phyloP scores from a whole-genome alignment of 352 stramenopile genomes.

The Phytophthora lateralis region DNA sequence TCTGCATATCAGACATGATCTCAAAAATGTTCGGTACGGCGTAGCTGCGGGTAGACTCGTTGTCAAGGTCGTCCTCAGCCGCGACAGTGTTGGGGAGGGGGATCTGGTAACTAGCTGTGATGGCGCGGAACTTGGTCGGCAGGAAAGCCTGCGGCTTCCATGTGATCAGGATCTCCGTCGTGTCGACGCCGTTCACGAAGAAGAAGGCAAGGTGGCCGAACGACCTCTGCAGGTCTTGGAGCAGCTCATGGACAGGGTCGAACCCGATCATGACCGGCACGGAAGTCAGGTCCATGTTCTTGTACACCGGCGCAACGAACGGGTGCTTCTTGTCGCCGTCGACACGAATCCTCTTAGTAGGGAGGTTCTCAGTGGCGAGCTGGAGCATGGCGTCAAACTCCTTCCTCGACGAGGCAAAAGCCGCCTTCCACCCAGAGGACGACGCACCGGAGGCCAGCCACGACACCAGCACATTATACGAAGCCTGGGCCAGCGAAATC shows the following conservation, averaged over 20 bases:
- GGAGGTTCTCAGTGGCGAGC: conserved; percentile 58
- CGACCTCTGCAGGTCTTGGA: conserved; percentile 55
- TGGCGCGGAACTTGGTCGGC: conserved; percentile 81
- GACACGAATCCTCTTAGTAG: conserved; percentile 62
- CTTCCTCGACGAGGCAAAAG: conserved; percentile 53
- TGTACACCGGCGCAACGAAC: conserved; percentile 80
- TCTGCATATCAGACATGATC: conserved; percentile 77
- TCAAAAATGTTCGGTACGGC: conserved; percentile 82
- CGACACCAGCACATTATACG: conserved; percentile 56
- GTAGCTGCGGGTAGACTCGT: conserved; percentile 38
- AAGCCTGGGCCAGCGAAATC: conserved; percentile 60
- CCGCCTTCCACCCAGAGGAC: conserved; percentile 64
- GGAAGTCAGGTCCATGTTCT: conserved; percentile 81
- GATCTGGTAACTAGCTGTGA: conserved; percentile 65
- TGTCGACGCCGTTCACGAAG: conserved; percentile 76
- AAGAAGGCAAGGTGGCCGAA: conserved; percentile 81
- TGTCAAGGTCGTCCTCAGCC: conserved; percentile 30
- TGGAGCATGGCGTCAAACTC: conserved; percentile 74
- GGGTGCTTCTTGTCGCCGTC: conserved; percentile 62
- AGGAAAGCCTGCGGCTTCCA: conserved; percentile 86
- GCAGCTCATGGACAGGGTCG: conserved; percentile 70
- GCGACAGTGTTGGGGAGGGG: conserved; percentile 45
- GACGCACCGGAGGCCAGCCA: conserved; percentile 67
- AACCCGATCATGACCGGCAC: conserved; percentile 77
- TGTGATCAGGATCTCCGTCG: conserved; percentile 67